A percentile compares a stretch with the other conserved stretches of the same genome.
These are phyloP conservation scores for Vitis hybrid DNA, from an alignment of 177 flowering plant species.

Conservation along the genomic window DNA sequence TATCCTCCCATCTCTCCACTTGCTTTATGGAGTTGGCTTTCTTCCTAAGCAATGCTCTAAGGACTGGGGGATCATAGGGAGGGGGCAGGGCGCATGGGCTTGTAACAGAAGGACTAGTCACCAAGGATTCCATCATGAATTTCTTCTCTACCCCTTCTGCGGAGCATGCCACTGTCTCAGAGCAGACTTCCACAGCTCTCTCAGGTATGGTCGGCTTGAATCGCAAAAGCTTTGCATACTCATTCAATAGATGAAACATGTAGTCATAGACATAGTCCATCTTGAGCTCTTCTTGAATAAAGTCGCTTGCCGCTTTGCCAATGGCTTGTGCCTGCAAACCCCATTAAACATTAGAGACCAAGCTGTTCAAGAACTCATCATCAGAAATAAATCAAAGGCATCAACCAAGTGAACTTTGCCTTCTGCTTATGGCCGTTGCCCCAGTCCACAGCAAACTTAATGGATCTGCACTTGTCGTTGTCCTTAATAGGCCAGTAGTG, in stretches of 20 bases:
- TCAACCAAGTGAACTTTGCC: constrained; percentile 6
- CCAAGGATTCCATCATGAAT: constrained; percentile 29
- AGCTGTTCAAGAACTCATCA: background rate
- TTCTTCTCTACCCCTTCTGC: constrained; percentile 20
- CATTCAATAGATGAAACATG: constrained; percentile 31
- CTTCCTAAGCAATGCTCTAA: constrained; percentile 7
- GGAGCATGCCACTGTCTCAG: constrained; percentile 32
- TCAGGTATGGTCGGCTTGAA: constrained; percentile 24
- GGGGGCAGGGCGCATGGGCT: constrained; percentile 32
- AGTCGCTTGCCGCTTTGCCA: constrained; percentile 27
- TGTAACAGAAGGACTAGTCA: constrained; percentile 19
- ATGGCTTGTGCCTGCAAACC: constrained; percentile 27
- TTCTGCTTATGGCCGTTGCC: constrained; percentile 26
- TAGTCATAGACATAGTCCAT: constrained; percentile 36
- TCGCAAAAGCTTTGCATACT: constrained; percentile 29
- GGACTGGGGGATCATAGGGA: constrained; percentile 19
- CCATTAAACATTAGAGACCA: background rate
- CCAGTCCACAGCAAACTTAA: constrained; percentile 34
- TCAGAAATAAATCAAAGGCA: background rate
- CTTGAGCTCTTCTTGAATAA: constrained; percentile 33
- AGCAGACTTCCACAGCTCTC: constrained; percentile 28
- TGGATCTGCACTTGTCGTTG: constrained; percentile 31
- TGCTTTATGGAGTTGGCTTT: constrained; percentile 5
- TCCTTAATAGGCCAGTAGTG: constrained; percentile 37
- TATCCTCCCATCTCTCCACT: constrained; percentile 16